phyloP scores from a whole-genome alignment of 169 alveolate species.

The Plasmodium malariae region DNA sequence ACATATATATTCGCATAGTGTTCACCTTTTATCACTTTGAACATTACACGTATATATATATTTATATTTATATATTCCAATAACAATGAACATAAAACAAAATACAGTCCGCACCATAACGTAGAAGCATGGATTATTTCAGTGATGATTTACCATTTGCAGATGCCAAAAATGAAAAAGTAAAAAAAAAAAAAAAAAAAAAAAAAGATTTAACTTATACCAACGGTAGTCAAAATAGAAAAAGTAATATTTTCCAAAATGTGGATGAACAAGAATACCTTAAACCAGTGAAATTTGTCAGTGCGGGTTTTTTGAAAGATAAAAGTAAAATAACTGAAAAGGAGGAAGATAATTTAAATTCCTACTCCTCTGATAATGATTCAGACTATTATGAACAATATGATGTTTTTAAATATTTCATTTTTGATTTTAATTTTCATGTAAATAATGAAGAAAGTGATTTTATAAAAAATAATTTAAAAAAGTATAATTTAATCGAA shows the following conservation, averaged over 20 bases:
- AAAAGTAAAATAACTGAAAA: constrained; percentile 6
- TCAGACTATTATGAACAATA: constrained; percentile 60
- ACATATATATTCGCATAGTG: too few relatives aligned
- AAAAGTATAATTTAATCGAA: constrained; percentile 48
- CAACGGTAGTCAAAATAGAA: neutral
- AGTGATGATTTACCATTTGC: constrained; percentile 14
- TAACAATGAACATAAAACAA: constrained; percentile 9
- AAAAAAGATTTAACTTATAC: neutral
- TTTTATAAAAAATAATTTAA: constrained; percentile 57
- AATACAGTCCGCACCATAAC: constrained; percentile 11
- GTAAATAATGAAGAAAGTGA: constrained; percentile 35
- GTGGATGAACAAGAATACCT: constrained; percentile 31
- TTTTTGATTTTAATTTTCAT: constrained; percentile 54
- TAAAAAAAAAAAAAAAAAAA: constrained; percentile 21
- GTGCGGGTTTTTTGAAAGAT: constrained; percentile 63
- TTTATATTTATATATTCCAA: too few relatives aligned
- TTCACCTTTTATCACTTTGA: too few relatives aligned
- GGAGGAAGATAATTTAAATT: constrained; percentile 7
- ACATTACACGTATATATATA: too few relatives aligned
- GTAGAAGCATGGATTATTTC: constrained; percentile 33
- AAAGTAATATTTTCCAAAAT: constrained; percentile 2
- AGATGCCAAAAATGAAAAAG: neutral
- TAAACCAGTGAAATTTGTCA: constrained; percentile 66
- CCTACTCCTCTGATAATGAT: constrained; percentile 35
- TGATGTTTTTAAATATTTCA: constrained; percentile 56